Evolutionary conservation across 805 yeast genomes (phyloP), one percentile per base, ranked within the genome.

Genomic region (Zygotorulaspora danielsina): DNA sequence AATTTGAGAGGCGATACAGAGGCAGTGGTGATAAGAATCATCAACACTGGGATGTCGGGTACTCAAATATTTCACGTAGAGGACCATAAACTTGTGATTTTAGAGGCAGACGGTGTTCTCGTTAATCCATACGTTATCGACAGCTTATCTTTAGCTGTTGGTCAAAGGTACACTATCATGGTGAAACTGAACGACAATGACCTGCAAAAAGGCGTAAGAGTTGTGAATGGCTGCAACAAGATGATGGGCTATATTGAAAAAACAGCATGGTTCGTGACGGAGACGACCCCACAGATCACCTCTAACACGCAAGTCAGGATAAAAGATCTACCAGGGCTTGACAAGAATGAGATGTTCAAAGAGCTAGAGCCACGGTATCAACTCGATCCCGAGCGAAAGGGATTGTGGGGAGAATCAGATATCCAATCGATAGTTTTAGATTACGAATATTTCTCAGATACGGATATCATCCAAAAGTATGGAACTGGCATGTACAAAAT

Each of bases 161-260:
- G 90, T 2, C 95, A 87, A 64, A 68, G 96, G 50, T 77, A 78
- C 54, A 73, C 85, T 8, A 78, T 83, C 1, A 58, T 84, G 35
- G 53, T 85, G 17, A 71, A 65, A 22, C 71, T 86, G 46, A 59
- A 51, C 57, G 63, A 31, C 61, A 68, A 76, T 47, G 54, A 19
- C 44, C 44, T 16, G 71, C 74, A 48, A 64, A 78, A 48, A 57
- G 70, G 53, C 40, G 25, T 37, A 3, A 41, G 39, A 24, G 62
- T 81, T 38, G 72, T 81, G 48, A 76, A 75, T 39, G 67, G 72
- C 5, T 55, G 78, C 44, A 76, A 75, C 54, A 69, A 39, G 66
- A 75, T 42, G 75, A 72, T 65, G 70, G 66, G 76, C 68, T 57
- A 72, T 65, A 52, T 57, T 68, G 38, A 61, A 47, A 61, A 73